Conservation (phyloP, 495 filamentous ascomycete genomes). For the Cryomyces antarcticus region DNA sequence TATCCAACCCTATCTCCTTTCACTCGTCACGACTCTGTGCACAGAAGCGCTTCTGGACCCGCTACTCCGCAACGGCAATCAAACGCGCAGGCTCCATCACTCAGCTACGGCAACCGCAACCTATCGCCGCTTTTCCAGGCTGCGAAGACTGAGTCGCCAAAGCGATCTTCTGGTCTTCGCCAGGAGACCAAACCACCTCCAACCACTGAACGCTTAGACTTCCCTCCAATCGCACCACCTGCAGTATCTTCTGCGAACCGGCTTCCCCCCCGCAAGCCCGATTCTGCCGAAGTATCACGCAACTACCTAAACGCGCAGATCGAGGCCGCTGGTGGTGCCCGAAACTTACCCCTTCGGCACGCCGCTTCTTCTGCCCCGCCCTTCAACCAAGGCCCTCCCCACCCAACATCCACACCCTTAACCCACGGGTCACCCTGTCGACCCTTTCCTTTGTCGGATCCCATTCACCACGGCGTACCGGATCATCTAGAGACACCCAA, state of each 20-base stretch:
- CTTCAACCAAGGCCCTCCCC: too few relatives aligned
- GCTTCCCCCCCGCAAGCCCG: conserved; percentile 1
- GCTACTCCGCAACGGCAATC: conserved; percentile 9
- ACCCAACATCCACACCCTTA: too few relatives aligned
- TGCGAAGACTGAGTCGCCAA: conserved; percentile 4
- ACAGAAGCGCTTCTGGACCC: conserved; percentile 11
- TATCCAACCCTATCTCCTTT: conserved; percentile 11
- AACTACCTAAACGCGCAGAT: conserved; percentile 9
- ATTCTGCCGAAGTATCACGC: conserved; percentile 6
- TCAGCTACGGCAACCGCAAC: conserved; percentile 20
- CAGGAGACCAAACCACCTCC: conserved; percentile 2
- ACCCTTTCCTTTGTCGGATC: not conserved
- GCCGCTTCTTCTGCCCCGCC: too few relatives aligned
- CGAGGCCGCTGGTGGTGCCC: not conserved
- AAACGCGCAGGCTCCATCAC: conserved; percentile 2
- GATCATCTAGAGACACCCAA: not conserved
- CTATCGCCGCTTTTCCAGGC: conserved; percentile 20
- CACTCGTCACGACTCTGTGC: conserved; percentile 3
- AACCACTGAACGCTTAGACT: not conserved
- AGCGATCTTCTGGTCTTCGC: conserved; percentile 7
- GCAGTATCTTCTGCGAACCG: not conserved
- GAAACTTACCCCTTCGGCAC: too few relatives aligned
- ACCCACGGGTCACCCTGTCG: too few relatives aligned
- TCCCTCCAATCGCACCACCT: not conserved
- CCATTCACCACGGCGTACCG: not conserved